Evolutionary conservation across 2,329 filamentous ascomycete genomes (phyloP).

Genomic region (Aschersonia sp.): DNA sequence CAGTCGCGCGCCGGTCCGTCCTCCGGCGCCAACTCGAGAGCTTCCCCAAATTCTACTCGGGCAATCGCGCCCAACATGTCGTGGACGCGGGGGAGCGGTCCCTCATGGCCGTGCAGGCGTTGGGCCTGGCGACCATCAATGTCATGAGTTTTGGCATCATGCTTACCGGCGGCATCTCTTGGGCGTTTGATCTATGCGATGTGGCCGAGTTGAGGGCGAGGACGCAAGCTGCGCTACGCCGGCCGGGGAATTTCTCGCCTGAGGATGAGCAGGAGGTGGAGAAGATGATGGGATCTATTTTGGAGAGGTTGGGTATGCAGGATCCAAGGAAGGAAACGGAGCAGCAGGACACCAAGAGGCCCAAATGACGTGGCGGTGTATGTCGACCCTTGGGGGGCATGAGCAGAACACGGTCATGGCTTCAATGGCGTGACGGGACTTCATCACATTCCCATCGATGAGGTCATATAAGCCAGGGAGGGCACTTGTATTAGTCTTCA

Average conservation of each 20-base stretch:
- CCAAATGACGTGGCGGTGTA: too few species aligned
- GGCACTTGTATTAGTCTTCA: too few species aligned
- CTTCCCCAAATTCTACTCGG: conserved; percentile 59
- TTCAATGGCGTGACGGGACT: too few species aligned
- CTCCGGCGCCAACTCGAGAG: conserved; percentile 44
- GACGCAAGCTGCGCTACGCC: conserved; percentile 29
- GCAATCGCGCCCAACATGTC: conserved; percentile 25
- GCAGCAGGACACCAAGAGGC: too few species aligned
- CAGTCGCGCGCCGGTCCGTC: conserved; percentile 59
- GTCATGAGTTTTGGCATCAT: conserved; percentile 65
- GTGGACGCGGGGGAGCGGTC: conserved; percentile 16
- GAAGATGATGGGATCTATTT: conserved; percentile 43
- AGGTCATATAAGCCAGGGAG: too few species aligned
- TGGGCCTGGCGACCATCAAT: conserved; percentile 79
- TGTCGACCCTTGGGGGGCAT: too few species aligned
- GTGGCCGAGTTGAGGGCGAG: conserved; percentile 47
- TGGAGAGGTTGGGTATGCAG: conserved; percentile 33
- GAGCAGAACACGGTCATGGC: too few species aligned
- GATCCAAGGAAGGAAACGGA: background rate
- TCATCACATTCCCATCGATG: too few species aligned
- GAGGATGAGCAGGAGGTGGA: conserved; percentile 47
- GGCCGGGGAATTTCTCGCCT: conserved; percentile 15
- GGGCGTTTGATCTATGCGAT: conserved; percentile 61
- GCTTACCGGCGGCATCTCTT: conserved; percentile 57
- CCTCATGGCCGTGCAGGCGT: conserved; percentile 65